Evolutionary conservation across 768 basidiomycete genomes (phyloP).

Genomic region (Tricholoma sp.): DNA sequence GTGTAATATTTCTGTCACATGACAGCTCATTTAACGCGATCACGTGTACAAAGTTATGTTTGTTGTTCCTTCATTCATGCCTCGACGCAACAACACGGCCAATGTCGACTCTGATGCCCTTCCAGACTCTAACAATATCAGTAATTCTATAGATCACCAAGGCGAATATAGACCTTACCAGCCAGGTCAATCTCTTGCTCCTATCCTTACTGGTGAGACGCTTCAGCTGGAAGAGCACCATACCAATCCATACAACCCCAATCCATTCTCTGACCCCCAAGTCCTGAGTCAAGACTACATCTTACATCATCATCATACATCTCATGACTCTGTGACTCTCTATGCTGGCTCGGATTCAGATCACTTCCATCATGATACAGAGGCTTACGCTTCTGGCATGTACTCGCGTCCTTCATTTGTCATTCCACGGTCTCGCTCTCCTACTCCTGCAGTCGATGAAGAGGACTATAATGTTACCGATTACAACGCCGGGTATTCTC

Average conservation of each 20-base stretch:
- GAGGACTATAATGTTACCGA: constrained; percentile 63
- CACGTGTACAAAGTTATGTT: background rate
- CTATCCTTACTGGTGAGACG: constrained; percentile 63
- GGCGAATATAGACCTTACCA: constrained; percentile 45
- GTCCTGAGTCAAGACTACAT: constrained; percentile 27
- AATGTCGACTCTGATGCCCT: no score
- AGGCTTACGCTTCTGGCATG: constrained; percentile 65
- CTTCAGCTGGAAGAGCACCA: constrained; percentile 43
- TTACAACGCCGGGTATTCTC: constrained; percentile 39
- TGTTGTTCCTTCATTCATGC: no score
- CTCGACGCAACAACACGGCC: no score
- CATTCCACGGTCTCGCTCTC: constrained; percentile 65
- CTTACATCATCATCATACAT: constrained; percentile 22
- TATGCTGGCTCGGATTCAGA: constrained; percentile 39
- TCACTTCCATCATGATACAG: constrained; percentile 60
- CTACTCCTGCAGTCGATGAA: constrained; percentile 70
- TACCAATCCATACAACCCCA: constrained; percentile 18
- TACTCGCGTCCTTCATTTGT: constrained; percentile 42
- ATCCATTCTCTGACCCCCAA: constrained; percentile 18
- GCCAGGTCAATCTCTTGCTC: constrained; percentile 56
- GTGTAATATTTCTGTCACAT: background rate
- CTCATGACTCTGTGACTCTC: constrained; percentile 27
- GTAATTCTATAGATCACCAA: constrained; percentile 6
- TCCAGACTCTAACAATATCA: constrained; percentile 4
- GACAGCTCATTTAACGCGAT: background rate